phyloP scores from a whole-genome alignment of 2,329 filamentous ascomycete genomes.

The Westerdykella sp. region DNA sequence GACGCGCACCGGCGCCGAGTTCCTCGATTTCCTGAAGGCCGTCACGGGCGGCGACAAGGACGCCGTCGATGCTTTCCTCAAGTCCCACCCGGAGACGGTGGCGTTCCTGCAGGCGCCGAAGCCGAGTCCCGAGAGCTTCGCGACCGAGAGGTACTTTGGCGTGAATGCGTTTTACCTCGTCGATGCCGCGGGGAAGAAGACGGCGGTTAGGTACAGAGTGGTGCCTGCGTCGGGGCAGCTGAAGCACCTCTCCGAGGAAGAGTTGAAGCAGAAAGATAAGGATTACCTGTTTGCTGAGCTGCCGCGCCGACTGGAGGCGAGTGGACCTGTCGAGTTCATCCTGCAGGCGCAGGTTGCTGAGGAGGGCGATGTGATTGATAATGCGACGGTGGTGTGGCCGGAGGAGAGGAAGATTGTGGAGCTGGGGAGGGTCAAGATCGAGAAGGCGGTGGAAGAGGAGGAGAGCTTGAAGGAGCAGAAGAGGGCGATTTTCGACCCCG shows the following conservation, averaged over 20 bases:
- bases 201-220: conserved; percentile 46
- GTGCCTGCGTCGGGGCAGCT: conserved; percentile 41
- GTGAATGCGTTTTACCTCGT: conserved; percentile 48
- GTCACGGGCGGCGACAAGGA: conserved; percentile 26
- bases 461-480: conserved; percentile 44
- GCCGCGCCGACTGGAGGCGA: conserved; percentile 26
- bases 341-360: conserved; percentile 48
- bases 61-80: conserved; percentile 41
- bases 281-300: conserved; percentile 50
- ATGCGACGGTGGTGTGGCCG: conserved; percentile 50
- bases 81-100: conserved; percentile 42
- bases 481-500: conserved; percentile 53
- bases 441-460: conserved; percentile 36
- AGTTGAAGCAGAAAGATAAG: conserved; percentile 33
- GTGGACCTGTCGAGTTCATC: conserved; percentile 41
- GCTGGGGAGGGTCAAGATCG: conserved; percentile 45
- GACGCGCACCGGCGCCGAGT: conserved; percentile 47
- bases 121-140: conserved; percentile 46
- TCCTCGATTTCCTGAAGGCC: conserved; percentile 46
- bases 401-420: conserved; percentile 47
- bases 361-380: conserved; percentile 44
- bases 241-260: conserved; percentile 36
- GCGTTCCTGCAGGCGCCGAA: conserved; percentile 48
- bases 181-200: conserved; percentile 37
- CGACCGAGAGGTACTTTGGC: conserved; percentile 44